Evolutionary conservation across 106 monocot genomes (phyloP).

Genomic region (Amphibolis antarctica): DNA sequence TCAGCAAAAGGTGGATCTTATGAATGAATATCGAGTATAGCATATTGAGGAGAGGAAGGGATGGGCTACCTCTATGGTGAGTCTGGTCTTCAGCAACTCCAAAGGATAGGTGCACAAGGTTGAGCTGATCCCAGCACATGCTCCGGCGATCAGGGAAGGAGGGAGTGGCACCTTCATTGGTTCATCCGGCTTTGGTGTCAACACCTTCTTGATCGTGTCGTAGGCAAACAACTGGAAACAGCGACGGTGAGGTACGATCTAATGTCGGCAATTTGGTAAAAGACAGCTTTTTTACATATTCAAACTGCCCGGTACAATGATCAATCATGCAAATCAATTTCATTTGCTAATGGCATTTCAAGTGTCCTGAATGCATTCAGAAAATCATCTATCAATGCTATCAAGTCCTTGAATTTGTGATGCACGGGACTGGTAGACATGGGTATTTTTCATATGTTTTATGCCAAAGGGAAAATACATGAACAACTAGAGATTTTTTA

Average conservation of each 20-base stretch:
- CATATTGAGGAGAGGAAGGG: background rate
- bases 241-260: background rate
- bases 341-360: no score
- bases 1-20: background rate
- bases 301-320: no score
- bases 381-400: no score
- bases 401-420: no score
- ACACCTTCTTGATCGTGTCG: constrained; percentile 71
- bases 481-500: no score
- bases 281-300: no score
- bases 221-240: constrained; percentile 66
- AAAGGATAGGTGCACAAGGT: constrained; percentile 82
- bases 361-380: no score
- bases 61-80: constrained; percentile 70
- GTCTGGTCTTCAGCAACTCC: constrained; percentile 79
- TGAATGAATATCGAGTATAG: background rate
- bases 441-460: no score
- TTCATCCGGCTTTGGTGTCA: constrained; percentile 46
- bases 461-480: no score
- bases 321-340: no score
- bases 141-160: constrained; percentile 75
- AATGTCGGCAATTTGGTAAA: no score
- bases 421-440: no score
- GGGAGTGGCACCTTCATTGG: constrained; percentile 46
- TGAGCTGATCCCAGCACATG: constrained; percentile 84